Base-by-base conservation (phyloP, 1,284 basidiomycete species). In the Ustilago lituana region DNA sequence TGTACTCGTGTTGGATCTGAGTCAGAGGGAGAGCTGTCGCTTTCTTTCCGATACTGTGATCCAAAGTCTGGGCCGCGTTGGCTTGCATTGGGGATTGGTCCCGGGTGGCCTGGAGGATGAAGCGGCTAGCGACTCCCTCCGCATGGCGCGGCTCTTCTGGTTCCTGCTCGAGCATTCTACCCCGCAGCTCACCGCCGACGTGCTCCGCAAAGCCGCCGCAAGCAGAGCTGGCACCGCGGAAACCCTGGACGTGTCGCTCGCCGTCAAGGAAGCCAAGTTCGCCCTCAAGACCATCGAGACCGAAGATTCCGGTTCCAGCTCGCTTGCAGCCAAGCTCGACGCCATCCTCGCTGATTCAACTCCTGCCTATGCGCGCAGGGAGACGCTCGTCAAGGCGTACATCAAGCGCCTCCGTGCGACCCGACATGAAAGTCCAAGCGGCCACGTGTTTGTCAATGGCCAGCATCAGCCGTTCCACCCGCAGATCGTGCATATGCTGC, bases 361-460 rank as follows among this genome's bases (percentile, higher is more conserved):
- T 19, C 23, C 49, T 10, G 35, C 12, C 19, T 55, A 59, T 39
- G 22, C 40, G 4, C 33, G 48, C 11, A 48, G 60, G 1, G 59
- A 74, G n/a, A 17, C 19, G n/a, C 31, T 55, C 6, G 37, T 50
- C 24, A 48, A 27, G 17, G 48, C 56, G 11, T 75, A 79, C 56
- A 49, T 73, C 11, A 26, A 58, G 8, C 69, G 77, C 19, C 57
- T 77, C 5, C 46, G 66, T 19, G 60, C 74, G 3, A 52, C 52
- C 1, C 52, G 41, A 10, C 24, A 29, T 4, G 71, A 66, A 29
- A 54, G 50, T 31, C 43, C 52, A 3, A 31, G n/a, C n/a, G 82
- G 82, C 1, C 79, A 87, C 85, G 22, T 83, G 50, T 95, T 97
- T 80, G 85, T 97, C 74, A 98, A 98, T 76, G 95, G 95, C 14